A percentile compares a stretch with the other conserved stretches of the same genome.
These are phyloP conservation scores for Ramaria sp. DNA, from an alignment of 768 basidiomycete species.

Conservation along the genomic window DNA sequence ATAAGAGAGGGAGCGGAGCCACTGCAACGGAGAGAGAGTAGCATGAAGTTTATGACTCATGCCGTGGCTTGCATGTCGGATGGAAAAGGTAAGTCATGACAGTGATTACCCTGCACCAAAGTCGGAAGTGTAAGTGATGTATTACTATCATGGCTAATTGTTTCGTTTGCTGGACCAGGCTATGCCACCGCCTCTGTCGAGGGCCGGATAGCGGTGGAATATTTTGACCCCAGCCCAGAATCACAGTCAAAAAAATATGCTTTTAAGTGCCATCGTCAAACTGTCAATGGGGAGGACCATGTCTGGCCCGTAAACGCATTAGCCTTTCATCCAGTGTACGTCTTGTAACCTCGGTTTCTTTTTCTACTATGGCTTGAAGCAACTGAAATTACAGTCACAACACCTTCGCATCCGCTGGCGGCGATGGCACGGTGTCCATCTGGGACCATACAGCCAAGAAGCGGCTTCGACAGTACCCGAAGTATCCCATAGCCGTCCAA, in stretches of 20 bases:
- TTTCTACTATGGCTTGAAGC: neutral
- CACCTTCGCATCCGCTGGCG: slow-evolving; percentile 93
- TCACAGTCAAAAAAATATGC: slow-evolving; percentile 87
- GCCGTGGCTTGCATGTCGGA: slow-evolving; percentile 87
- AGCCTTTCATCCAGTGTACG: slow-evolving; percentile 83
- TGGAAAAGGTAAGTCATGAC: slow-evolving; percentile 57
- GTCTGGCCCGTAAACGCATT: slow-evolving; percentile 96
- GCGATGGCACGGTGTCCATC: slow-evolving; percentile 86
- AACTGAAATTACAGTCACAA: slow-evolving; percentile 48
- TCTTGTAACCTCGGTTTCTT: slow-evolving; percentile 6
- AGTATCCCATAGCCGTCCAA: slow-evolving; percentile 66
- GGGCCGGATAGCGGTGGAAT: slow-evolving; percentile 94
- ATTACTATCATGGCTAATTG: neutral
- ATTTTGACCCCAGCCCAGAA: slow-evolving; percentile 74
- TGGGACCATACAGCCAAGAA: slow-evolving; percentile 99
- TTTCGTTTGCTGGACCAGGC: slow-evolving; percentile 34
- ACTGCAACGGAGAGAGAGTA: slow-evolving; percentile 78
- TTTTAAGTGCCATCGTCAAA: slow-evolving; percentile 93
- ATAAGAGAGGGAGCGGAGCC: slow-evolving; percentile 45
- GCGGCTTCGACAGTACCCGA: slow-evolving; percentile 81
- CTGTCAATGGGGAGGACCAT: slow-evolving; percentile 84
- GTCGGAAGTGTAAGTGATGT: neutral
- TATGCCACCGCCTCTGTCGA: slow-evolving; percentile 93
- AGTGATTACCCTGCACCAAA: neutral
- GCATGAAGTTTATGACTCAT: slow-evolving; percentile 90